A percentile compares a stretch with the other conserved stretches of the same genome.
phyloP scores from a whole-genome alignment of 768 basidiomycete species.

The Hericium coralloides region DNA sequence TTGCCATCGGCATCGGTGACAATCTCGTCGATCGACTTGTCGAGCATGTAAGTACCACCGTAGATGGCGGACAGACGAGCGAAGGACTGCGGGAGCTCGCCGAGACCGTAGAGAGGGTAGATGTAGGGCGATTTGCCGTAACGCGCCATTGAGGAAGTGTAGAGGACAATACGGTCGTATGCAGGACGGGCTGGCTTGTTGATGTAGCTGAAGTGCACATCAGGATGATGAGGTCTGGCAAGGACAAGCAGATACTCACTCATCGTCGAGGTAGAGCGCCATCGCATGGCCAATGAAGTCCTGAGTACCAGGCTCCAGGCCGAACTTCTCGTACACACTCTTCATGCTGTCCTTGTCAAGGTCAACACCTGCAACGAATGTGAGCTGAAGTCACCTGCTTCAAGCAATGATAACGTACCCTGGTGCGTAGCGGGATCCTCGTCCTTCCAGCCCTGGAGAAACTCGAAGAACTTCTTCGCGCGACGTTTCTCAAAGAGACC shows the following conservation, averaged over 20 bases:
- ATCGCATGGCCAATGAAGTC: slow-evolving; percentile 99
- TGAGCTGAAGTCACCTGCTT: neutral
- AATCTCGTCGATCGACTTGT: slow-evolving; percentile 88
- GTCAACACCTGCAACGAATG: slow-evolving; percentile 52
- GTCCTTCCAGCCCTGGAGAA: slow-evolving; percentile 92
- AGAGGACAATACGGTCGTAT: slow-evolving; percentile 92
- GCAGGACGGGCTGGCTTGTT: slow-evolving; percentile 83
- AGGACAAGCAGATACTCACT: slow-evolving; percentile 46
- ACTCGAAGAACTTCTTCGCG: slow-evolving; percentile 98
- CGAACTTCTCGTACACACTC: slow-evolving; percentile 93
- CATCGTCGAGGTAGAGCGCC: slow-evolving; percentile 96
- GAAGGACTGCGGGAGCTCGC: slow-evolving; percentile 97
- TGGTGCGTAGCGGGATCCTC: slow-evolving; percentile 95
- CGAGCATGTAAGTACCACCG: slow-evolving; percentile 99
- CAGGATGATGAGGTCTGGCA: neutral
- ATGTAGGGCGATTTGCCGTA: slow-evolving; percentile 99
- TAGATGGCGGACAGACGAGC: slow-evolving; percentile 98
- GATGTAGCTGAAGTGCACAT: slow-evolving; percentile 60
- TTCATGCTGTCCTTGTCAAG: slow-evolving; percentile 91
- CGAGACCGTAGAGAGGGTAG: slow-evolving; percentile 97
- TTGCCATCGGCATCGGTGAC: slow-evolving; percentile 79
- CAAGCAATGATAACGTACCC: slow-evolving; percentile 38
- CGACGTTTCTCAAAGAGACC: slow-evolving; percentile 98
- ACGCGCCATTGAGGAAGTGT: slow-evolving; percentile 97
- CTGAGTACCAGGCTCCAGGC: slow-evolving; percentile 93